These are phyloP conservation scores for Phylloporus sp. DNA, from an alignment of 768 basidiomycete genomes.

Conservation along the genomic window DNA sequence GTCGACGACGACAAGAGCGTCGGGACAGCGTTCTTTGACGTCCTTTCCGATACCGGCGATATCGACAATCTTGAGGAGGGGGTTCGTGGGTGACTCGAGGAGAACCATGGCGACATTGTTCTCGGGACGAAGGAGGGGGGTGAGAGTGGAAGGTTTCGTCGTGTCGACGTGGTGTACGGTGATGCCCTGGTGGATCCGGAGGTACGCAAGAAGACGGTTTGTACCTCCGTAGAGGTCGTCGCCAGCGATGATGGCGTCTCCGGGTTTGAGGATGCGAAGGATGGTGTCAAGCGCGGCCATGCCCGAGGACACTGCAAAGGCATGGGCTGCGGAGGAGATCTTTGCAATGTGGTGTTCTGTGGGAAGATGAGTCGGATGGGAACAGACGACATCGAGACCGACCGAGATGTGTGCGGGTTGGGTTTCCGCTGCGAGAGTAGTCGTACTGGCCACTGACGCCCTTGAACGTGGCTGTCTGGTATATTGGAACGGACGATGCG, in stretches of 20 bases:
- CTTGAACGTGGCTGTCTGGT: constrained; percentile 98
- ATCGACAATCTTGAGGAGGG: constrained; percentile 92
- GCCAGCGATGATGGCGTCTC: constrained; percentile 93
- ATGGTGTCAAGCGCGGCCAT: constrained; percentile 99
- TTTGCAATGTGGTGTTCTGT: constrained; percentile 96
- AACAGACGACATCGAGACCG: constrained; percentile 17
- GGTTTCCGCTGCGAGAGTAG: constrained; percentile 94
- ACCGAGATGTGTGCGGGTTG: constrained; percentile 94
- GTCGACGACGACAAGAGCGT: constrained; percentile 86
- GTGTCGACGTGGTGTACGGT: constrained; percentile 93
- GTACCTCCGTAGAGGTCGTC: constrained; percentile 98
- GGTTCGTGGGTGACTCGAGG: constrained; percentile 96
- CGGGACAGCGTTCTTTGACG: constrained; percentile 77
- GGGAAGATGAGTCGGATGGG: not conserved
- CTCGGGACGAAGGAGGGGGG: constrained; percentile 54
- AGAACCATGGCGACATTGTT: constrained; percentile 91
- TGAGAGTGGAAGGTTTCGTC: constrained; percentile 62
- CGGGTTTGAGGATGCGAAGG: constrained; percentile 88
- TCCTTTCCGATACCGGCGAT: constrained; percentile 77
- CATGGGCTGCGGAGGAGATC: constrained; percentile 88
- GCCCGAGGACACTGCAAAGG: constrained; percentile 91
- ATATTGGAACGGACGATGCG: constrained; percentile 92
- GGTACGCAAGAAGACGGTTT: constrained; percentile 88
- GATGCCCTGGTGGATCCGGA: constrained; percentile 83
- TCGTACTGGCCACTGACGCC: constrained; percentile 87